Evolutionary conservation across 2,329 filamentous ascomycete species (phyloP), one percentile per base, ranked within the genome.

Genomic region (Xylogone sp.): DNA sequence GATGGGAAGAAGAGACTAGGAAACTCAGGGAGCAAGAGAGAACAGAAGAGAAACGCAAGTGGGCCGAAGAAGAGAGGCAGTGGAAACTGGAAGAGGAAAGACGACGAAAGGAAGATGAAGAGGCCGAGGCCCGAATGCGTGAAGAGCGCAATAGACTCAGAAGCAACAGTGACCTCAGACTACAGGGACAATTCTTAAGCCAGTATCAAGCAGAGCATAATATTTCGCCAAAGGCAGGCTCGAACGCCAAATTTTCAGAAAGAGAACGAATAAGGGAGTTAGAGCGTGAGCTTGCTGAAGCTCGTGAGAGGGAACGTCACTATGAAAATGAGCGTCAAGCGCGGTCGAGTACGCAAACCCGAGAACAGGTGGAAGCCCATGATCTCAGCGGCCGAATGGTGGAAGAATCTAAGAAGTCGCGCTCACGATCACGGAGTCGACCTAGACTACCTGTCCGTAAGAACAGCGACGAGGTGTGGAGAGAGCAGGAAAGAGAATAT

Each of bases 151-250:
- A 76, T 77, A 76, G 81, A 53, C 76, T 81, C 51, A 78, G 82
- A 54, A 76, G 75, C 21, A 74, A 73, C 55, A 86, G 81, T 62
- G 85, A 91, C 60, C 76, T 78, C 34, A 82, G 85, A 55, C 75
- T 96, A 20, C 86, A 85, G 54, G 91, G 91, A 2, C 91, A 96
- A 65, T 92, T 86, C 61, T 78, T 96, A 47, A 93, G 88, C 64
- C 88, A 96, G 65, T 96, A 96, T 66, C 87, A 90, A 66, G 83
- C 86, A 19, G 85, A 90, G 59, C 83, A 88, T 65, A 68, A 75
- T 55, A 63, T 68, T 49, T 59, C 62, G 51, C 65, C 64, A 60
- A 62, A 60, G 66, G 70, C 53, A 64, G 64, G 62, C 56, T 70
- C 64, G 19, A 69, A 65, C 21, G 69, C 69, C 42, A 67, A 64